Conservation (phyloP, 192 early-diverging fungal genomes). For the Mortierella claussenii region DNA sequence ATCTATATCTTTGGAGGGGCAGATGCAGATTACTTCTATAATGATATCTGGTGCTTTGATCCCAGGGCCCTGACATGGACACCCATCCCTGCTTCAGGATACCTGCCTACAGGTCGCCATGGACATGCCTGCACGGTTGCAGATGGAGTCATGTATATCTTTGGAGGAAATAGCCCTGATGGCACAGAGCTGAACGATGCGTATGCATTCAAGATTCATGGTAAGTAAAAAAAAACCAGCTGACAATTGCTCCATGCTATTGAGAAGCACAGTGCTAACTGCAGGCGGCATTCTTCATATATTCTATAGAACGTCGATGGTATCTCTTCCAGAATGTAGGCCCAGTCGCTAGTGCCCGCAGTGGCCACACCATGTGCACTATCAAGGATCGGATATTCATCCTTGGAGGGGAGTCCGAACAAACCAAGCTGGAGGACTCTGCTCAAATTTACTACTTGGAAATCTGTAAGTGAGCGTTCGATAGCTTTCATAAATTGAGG, state of each 20-base stretch:
- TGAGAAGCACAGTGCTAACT: background rate
- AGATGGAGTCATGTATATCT: constrained; percentile 64
- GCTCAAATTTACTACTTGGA: constrained; percentile 48
- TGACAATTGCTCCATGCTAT: background rate
- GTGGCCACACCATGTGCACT: constrained; percentile 57
- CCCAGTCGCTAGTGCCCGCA: constrained; percentile 59
- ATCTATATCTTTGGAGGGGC: constrained; percentile 62
- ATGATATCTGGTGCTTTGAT: constrained; percentile 70
- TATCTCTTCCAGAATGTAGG: constrained; percentile 70
- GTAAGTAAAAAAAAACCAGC: constrained; percentile 23
- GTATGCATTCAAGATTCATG: constrained; percentile 61
- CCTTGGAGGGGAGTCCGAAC: constrained; percentile 62
- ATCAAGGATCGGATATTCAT: constrained; percentile 58
- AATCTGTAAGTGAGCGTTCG: constrained; percentile 7
- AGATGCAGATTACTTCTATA: constrained; percentile 59
- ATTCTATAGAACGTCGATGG: constrained; percentile 60
- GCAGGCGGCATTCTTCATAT: too few species aligned
- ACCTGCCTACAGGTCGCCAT: constrained; percentile 60
- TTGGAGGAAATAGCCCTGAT: constrained; percentile 60
- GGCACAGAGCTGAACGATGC: constrained; percentile 60
- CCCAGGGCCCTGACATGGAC: constrained; percentile 55
- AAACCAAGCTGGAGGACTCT: constrained; percentile 50
- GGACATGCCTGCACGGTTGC: constrained; percentile 51
- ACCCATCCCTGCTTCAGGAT: constrained; percentile 55
- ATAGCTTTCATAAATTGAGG: too few species aligned